phyloP scores from a whole-genome alignment of 1,139 yeast species.

The Pichia sp. region DNA sequence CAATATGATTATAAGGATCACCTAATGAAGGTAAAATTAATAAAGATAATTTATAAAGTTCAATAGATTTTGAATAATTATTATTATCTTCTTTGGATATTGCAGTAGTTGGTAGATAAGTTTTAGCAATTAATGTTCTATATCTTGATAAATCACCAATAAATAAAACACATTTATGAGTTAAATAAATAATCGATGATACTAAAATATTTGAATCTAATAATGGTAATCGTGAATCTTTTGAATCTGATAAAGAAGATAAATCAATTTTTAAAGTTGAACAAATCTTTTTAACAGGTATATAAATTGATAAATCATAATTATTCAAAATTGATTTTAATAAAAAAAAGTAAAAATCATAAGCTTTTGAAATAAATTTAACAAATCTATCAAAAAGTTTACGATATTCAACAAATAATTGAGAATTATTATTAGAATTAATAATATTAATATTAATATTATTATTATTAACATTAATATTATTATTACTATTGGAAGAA shows the following conservation, averaged over 20 bases:
- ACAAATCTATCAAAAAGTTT: constrained; percentile 47
- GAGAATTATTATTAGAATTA: constrained; percentile 4
- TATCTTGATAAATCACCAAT: constrained; percentile 60
- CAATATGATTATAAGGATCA: constrained; percentile 62
- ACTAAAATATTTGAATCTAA: constrained; percentile 14
- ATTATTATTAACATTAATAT: constrained; percentile 1
- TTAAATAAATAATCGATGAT: constrained; percentile 40
- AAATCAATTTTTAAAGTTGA: constrained; percentile 24
- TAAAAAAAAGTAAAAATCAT: constrained; percentile 40
- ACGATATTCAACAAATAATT: constrained; percentile 46
- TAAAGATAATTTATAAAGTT: constrained; percentile 47
- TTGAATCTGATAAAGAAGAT: background rate
- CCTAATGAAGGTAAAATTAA: constrained; percentile 57
- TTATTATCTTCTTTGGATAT: constrained; percentile 35
- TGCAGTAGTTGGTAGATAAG: constrained; percentile 36
- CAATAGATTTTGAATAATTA: constrained; percentile 39
- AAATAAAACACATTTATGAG: constrained; percentile 49
- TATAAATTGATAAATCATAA: constrained; percentile 33
- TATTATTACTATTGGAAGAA: background rate
- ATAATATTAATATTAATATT: background rate
- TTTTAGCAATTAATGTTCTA: constrained; percentile 40
- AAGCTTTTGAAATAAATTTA: constrained; percentile 42
- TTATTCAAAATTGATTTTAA: constrained; percentile 36
- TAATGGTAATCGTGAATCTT: constrained; percentile 12
- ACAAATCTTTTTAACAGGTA: constrained; percentile 33